Percentiles rank a stretch among this genome's conserved stretches.
Conservation (phyloP, 495 filamentous ascomycete genomes). For the Paragyromitra xinjiangensis region DNA sequence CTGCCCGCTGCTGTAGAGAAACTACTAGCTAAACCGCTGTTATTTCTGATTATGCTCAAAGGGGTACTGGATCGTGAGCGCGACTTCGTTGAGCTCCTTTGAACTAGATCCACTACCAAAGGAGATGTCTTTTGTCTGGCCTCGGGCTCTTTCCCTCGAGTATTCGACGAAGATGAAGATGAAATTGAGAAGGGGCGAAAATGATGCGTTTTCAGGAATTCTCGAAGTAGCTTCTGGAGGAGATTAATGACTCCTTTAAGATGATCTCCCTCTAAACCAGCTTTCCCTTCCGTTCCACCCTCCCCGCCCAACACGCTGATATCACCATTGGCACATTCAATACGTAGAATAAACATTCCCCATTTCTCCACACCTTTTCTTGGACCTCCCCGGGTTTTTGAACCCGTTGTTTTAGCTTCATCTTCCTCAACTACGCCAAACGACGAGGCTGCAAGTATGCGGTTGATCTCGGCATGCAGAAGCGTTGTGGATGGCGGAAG, state of each 20-base stretch:
- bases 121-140: not conserved
- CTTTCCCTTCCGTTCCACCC: constrained; percentile 56
- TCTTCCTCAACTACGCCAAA: constrained; percentile 73
- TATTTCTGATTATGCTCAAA: constrained; percentile 12
- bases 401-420: constrained; percentile 59
- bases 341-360: constrained; percentile 89
- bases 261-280: constrained; percentile 54
- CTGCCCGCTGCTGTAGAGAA: not conserved
- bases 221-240: constrained; percentile 68
- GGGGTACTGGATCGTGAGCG: constrained; percentile 30
- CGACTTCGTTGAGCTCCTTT: not conserved
- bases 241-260: constrained; percentile 66
- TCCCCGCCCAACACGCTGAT: constrained; percentile 51
- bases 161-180: constrained; percentile 1
- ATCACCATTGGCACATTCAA: constrained; percentile 61
- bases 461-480: constrained; percentile 81
- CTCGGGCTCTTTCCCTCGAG: constrained; percentile 3
- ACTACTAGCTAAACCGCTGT: not conserved
- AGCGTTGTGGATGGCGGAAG: constrained; percentile 63
- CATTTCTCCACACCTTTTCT: constrained; percentile 79
- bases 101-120: not conserved
- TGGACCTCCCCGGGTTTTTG: constrained; percentile 60
- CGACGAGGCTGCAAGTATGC: constrained; percentile 75
- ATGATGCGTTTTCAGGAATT: constrained; percentile 74
- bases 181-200: constrained; percentile 64